These are phyloP conservation scores for Aspergillus sparsus DNA, from an alignment of 495 filamentous ascomycete genomes.

Conservation along the genomic window DNA sequence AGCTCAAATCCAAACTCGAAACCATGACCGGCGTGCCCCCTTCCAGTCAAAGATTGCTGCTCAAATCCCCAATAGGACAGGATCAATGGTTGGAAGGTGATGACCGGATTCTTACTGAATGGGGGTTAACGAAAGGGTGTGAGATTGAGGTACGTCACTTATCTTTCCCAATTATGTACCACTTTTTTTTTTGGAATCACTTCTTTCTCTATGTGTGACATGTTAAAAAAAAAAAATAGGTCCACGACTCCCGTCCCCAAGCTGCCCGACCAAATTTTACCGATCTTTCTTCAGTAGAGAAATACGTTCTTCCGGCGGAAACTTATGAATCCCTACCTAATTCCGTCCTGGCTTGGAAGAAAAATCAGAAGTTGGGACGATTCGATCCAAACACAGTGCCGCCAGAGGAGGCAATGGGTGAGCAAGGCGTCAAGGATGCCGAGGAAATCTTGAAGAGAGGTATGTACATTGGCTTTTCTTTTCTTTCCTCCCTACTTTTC, in stretches of 20 bases:
- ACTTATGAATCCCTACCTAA: conserved; percentile 82
- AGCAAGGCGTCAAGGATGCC: conserved; percentile 65
- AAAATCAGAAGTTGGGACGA: conserved; percentile 83
- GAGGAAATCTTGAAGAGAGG: conserved; percentile 66
- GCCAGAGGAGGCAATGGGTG: conserved; percentile 57
- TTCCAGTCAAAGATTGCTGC: conserved; percentile 65
- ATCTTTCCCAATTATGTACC: background rate
- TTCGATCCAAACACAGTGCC: conserved; percentile 84
- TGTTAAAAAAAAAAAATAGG: conserved; percentile 49
- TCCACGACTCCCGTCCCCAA: conserved; percentile 75
- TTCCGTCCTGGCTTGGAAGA: conserved; percentile 93
- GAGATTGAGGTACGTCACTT: conserved; percentile 44
- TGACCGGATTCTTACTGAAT: conserved; percentile 39
- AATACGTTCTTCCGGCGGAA: conserved; percentile 77
- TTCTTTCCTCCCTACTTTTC: conserved; percentile 2
- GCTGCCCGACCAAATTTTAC: conserved; percentile 71
- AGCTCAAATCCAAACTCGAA: conserved; percentile 87
- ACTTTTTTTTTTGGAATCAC: conserved; percentile 9
- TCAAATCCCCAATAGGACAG: conserved; percentile 40
- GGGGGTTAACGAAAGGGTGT: conserved; percentile 42
- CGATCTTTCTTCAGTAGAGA: conserved; percentile 76
- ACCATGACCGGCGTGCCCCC: conserved; percentile 92
- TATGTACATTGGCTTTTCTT: conserved; percentile 20
- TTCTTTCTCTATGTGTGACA: background rate
- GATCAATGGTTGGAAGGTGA: conserved; percentile 45